These are phyloP conservation scores for Emergomyces pasteurianus DNA, from an alignment of 2,329 filamentous ascomycete species.

Conservation along the genomic window DNA sequence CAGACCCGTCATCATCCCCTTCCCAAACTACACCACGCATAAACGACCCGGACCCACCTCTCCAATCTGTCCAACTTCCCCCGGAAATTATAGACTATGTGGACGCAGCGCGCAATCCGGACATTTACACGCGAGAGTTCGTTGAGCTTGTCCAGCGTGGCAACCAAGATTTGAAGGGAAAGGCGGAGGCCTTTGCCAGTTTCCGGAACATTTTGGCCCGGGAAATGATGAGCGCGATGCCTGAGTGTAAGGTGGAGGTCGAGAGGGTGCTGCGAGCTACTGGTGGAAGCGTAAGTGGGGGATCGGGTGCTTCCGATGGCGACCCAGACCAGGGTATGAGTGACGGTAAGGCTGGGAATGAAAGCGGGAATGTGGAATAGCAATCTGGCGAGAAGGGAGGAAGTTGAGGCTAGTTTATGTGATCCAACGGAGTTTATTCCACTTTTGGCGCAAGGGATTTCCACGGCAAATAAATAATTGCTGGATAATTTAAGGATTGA, in stretches of 20 bases:
- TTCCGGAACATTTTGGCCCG: conserved; percentile 48
- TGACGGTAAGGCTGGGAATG: not conserved
- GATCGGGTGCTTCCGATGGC: not conserved
- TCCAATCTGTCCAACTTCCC: conserved; percentile 43
- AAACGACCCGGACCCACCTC: conserved; percentile 26
- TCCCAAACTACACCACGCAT: not conserved
- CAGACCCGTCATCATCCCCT: conserved; percentile 13
- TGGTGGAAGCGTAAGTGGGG: conserved; percentile 11
- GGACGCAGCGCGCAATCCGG: conserved; percentile 50
- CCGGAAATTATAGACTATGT: conserved; percentile 53
- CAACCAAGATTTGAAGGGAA: conserved; percentile 52
- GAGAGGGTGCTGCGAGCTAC: conserved; percentile 36
- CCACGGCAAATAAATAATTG: not conserved
- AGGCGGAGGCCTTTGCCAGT: conserved; percentile 45
- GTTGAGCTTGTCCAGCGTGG: conserved; percentile 51
- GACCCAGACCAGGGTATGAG: not conserved
- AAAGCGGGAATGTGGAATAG: not conserved
- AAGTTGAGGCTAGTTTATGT: not conserved
- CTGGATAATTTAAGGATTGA: too few species aligned
- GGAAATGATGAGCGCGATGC: conserved; percentile 47
- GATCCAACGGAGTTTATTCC: too few species aligned
- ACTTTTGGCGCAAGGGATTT: not conserved
- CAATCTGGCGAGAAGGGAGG: not conserved
- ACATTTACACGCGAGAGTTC: conserved; percentile 56
- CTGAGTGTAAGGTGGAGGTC: conserved; percentile 44